Conservation (phyloP, 805 yeast genomes). For the Metschnikowia vanudenii region DNA sequence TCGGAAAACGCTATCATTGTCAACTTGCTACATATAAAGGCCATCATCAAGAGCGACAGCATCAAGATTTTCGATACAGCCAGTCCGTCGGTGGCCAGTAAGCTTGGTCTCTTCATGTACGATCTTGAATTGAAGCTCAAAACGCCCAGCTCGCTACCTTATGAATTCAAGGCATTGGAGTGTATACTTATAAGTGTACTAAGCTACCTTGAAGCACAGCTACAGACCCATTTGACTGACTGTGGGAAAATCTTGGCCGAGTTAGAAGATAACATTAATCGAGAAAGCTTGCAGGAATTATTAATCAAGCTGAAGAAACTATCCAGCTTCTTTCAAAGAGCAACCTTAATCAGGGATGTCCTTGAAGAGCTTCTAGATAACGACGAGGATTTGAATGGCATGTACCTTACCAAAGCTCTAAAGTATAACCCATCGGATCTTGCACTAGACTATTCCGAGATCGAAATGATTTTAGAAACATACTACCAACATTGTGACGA, state of each 20-base stretch:
- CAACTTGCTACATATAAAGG: conserved; percentile 84
- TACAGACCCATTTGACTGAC: conserved; percentile 52
- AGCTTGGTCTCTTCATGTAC: conserved; percentile 75
- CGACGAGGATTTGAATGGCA: conserved; percentile 78
- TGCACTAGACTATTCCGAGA: conserved; percentile 56
- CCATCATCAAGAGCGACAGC: conserved; percentile 74
- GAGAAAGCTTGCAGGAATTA: conserved; percentile 70
- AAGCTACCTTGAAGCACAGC: conserved; percentile 74
- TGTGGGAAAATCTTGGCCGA: conserved; percentile 67
- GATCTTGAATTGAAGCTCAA: conserved; percentile 77
- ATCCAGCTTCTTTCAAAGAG: conserved; percentile 71
- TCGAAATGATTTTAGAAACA: conserved; percentile 84
- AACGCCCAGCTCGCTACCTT: conserved; percentile 30
- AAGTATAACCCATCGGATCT: conserved; percentile 19
- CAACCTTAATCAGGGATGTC: conserved; percentile 72
- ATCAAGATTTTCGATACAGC: conserved; percentile 84
- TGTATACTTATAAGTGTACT: conserved; percentile 78
- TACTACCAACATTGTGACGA: conserved; percentile 92
- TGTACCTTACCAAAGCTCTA: conserved; percentile 61
- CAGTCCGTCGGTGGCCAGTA: conserved; percentile 62
- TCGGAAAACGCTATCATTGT: conserved; percentile 70
- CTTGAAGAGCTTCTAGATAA: conserved; percentile 81
- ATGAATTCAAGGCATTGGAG: conserved; percentile 83
- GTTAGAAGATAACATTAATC: conserved; percentile 75
- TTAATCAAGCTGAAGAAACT: conserved; percentile 71